phyloP scores from a whole-genome alignment of 768 basidiomycete genomes.

The Lanmaoa rubissima region DNA sequence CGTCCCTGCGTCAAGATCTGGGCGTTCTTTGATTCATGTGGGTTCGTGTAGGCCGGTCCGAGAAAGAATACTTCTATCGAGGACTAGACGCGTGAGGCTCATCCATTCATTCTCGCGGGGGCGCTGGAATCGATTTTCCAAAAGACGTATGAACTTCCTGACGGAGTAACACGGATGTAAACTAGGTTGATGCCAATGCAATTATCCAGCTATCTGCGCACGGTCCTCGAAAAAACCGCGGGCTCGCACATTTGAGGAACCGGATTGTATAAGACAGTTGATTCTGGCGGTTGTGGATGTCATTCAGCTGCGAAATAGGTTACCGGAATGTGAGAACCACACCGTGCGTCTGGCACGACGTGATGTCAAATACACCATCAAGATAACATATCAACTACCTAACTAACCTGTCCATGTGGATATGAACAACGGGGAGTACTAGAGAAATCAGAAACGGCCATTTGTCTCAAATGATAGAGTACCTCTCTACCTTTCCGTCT shows the following conservation, averaged over 20 bases:
- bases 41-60: background rate
- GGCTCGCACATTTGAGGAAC: background rate
- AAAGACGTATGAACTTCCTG: background rate
- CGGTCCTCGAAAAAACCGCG: background rate
- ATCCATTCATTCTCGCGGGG: background rate
- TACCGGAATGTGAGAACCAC: too few species aligned
- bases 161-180: background rate
- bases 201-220: background rate
- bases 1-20: background rate
- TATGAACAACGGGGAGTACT: too few species aligned
- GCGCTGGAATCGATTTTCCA: background rate
- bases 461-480: background rate
- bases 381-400: too few species aligned
- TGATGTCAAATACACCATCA: too few species aligned
- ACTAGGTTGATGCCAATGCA: background rate
- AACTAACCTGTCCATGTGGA: too few species aligned
- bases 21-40: background rate
- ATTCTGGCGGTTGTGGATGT: background rate
- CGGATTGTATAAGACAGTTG: background rate
- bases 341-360: too few species aligned
- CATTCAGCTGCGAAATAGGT: background rate
- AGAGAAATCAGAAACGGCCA: background rate
- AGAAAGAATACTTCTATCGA: background rate
- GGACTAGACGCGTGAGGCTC: background rate
- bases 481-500: background rate